These are phyloP conservation scores for Letharia lupina DNA, from an alignment of 495 filamentous ascomycete species.

Conservation along the genomic window DNA sequence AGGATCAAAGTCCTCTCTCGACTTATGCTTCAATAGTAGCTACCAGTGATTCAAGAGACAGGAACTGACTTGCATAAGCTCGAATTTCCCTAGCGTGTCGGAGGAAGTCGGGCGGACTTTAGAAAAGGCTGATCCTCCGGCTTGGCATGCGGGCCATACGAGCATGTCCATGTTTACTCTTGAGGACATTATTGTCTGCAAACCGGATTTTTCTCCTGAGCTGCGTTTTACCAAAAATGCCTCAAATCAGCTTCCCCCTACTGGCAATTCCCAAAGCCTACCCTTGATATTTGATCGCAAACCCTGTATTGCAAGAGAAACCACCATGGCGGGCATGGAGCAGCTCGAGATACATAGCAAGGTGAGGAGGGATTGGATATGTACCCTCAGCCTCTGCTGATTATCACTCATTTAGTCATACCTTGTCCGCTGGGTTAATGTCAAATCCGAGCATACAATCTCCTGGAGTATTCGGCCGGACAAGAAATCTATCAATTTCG, in stretches of 20 bases:
- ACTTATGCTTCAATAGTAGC: no score
- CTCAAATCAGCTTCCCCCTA: neutral
- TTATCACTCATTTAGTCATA: conserved; percentile 58
- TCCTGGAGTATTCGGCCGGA: conserved; percentile 95
- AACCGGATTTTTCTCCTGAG: neutral
- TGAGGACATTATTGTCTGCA: neutral
- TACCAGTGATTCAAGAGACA: neutral
- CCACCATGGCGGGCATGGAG: conserved; percentile 85
- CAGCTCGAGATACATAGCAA: conserved; percentile 97
- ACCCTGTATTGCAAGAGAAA: neutral
- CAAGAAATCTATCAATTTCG: conserved; percentile 97
- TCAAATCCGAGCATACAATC: conserved; percentile 80
- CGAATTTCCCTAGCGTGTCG: neutral
- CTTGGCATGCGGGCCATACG: neutral
- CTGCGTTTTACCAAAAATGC: neutral
- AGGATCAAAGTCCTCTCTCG: no score
- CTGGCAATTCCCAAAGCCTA: neutral
- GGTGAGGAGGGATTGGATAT: conserved; percentile 41
- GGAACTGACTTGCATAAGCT: neutral
- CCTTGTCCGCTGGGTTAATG: conserved; percentile 93
- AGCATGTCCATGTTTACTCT: neutral
- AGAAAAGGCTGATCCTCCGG: neutral
- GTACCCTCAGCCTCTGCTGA: neutral
- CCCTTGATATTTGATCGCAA: neutral
- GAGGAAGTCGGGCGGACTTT: no score